Percentiles rank a stretch among this genome's conserved stretches.
Evolutionary conservation across 257 asterid species (phyloP).

Genomic region (Capsicum chinense): DNA sequence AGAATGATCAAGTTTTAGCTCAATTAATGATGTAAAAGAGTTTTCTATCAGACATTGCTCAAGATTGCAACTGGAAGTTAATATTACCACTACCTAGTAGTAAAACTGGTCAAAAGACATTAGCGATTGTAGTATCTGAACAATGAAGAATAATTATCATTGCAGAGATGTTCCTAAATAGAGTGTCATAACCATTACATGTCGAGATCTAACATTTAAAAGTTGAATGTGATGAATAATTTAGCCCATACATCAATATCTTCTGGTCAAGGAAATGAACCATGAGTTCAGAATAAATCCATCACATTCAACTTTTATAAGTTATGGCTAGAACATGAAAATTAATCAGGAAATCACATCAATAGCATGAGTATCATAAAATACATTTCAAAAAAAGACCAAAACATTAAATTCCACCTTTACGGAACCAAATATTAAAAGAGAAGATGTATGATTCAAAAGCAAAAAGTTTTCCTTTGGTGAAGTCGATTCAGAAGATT

Average conservation of each 20-base stretch:
- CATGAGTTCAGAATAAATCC: background rate
- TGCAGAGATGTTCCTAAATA: background rate
- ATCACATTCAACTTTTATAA: background rate
- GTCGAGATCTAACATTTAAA: background rate
- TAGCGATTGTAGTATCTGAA: background rate
- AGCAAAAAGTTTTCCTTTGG: background rate
- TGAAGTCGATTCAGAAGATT: background rate
- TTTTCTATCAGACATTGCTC: background rate
- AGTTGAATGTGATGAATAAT: background rate
- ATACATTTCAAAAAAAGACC: background rate
- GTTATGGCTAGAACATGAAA: background rate
- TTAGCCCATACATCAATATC: background rate
- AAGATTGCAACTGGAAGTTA: background rate
- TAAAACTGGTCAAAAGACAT: background rate
- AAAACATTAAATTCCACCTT: background rate
- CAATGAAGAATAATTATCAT: background rate
- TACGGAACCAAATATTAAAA: background rate
- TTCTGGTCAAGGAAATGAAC: background rate
- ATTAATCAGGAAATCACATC: background rate
- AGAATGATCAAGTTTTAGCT: conserved; percentile 29
- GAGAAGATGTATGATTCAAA: background rate
- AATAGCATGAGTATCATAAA: background rate
- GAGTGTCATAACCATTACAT: background rate
- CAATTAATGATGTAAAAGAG: background rate
- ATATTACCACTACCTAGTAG: background rate